Evolutionary conservation across 139 green algal genomes (phyloP).

Genomic region (Micractinium sp.): DNA sequence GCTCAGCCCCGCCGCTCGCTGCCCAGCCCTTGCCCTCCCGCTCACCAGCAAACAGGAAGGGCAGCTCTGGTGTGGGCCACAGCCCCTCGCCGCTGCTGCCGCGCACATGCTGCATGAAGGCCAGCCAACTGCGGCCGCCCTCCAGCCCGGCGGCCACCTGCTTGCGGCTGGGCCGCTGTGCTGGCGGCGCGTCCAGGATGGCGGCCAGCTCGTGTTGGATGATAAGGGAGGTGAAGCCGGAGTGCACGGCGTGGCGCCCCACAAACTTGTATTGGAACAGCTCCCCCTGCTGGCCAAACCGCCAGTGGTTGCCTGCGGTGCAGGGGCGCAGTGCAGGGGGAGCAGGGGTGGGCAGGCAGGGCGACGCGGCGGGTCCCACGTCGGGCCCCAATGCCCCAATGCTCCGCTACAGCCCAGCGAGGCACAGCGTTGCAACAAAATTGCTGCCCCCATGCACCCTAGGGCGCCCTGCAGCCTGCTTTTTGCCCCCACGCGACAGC

Average conservation of each 20-base stretch:
- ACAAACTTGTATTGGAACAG: conserved; percentile 33
- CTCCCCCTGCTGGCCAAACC: conserved; percentile 23
- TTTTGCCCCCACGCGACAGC: too few relatives aligned
- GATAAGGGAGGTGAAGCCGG: conserved; percentile 23
- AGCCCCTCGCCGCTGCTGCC: conserved; percentile 33
- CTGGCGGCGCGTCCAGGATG: neutral
- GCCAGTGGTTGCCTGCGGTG: conserved; percentile 22
- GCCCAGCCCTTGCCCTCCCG: neutral
- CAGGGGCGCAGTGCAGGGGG: neutral
- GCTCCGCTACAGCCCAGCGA: neutral
- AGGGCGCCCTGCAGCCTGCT: neutral
- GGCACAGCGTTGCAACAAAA: neutral
- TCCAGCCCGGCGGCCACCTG: conserved; percentile 13
- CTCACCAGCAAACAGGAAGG: conserved; percentile 27
- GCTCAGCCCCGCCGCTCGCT: neutral
- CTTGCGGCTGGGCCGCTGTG: conserved; percentile 5
- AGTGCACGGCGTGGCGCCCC: conserved; percentile 1
- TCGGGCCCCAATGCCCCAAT: too few relatives aligned
- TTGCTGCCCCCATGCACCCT: neutral
- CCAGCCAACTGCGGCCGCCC: conserved; percentile 15
- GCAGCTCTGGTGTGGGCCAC: conserved; percentile 11
- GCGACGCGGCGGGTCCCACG: too few relatives aligned
- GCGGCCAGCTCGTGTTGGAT: conserved; percentile 8
- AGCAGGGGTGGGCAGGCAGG: neutral
- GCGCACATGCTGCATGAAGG: conserved; percentile 23